Evolutionary conservation across 1,284 basidiomycete genomes (phyloP).

Genomic region (Agaricales sp.): DNA sequence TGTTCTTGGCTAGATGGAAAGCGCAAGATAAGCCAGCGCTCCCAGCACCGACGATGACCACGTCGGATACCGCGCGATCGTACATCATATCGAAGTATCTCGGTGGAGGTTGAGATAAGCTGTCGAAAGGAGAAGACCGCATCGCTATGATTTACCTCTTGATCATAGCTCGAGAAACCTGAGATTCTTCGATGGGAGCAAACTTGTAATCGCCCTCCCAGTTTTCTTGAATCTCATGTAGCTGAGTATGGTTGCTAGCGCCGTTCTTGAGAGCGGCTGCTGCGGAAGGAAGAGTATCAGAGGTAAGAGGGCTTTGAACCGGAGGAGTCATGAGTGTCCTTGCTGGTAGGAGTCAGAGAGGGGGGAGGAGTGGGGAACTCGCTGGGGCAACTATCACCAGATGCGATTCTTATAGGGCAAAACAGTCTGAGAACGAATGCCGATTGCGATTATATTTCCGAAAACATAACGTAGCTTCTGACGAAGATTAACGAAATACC

Average conservation of each 20-base stretch:
- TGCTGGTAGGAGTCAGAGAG: background rate
- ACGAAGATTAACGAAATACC: background rate
- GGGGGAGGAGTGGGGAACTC: background rate
- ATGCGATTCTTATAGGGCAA: too few relatives aligned
- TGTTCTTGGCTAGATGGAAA: slow-evolving; percentile 57
- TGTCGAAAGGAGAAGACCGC: background rate
- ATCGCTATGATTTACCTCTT: slow-evolving; percentile 36
- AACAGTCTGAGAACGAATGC: too few relatives aligned
- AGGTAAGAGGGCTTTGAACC: background rate
- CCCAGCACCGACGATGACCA: slow-evolving; percentile 75
- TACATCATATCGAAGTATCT: slow-evolving; percentile 70
- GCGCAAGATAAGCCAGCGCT: slow-evolving; percentile 75
- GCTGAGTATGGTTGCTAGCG: background rate
- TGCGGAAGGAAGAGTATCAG: background rate
- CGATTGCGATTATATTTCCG: too few relatives aligned
- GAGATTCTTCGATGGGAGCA: slow-evolving; percentile 66
- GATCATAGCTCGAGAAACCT: slow-evolving; percentile 75
- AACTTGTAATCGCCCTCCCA: slow-evolving; percentile 57
- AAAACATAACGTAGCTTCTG: background rate
- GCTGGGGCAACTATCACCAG: too few relatives aligned
- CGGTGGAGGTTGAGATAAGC: slow-evolving; percentile 1
- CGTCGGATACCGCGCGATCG: slow-evolving; percentile 65
- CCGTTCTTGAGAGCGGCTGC: background rate
- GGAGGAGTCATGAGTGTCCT: background rate
- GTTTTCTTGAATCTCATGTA: slow-evolving; percentile 29